A percentile compares a stretch with the other conserved stretches of the same genome.
Evolutionary conservation across 495 filamentous ascomycete genomes (phyloP).

Genomic region (Aspergillus baeticus): DNA sequence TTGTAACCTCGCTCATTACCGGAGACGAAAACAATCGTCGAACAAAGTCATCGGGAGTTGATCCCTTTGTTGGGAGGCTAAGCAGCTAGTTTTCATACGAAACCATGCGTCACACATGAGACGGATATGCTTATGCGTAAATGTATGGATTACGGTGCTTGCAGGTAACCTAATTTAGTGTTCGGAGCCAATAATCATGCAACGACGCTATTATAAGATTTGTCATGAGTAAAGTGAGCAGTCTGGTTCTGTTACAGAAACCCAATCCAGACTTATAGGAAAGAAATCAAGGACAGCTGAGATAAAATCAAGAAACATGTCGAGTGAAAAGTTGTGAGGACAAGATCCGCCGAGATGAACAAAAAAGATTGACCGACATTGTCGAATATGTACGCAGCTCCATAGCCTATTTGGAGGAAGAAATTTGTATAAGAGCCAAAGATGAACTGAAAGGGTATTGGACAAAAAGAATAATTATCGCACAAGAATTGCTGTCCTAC

Average conservation of each 20-base stretch:
- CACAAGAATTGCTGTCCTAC: conserved; percentile 22
- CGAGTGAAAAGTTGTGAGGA: background rate
- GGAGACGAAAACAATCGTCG: too few relatives aligned
- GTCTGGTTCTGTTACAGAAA: background rate
- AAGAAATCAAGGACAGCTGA: background rate
- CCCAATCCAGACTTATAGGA: background rate
- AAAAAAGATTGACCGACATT: conserved; percentile 1
- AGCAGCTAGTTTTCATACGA: background rate
- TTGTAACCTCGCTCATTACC: conserved; percentile 7
- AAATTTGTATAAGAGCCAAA: conserved; percentile 11
- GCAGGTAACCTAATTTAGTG: background rate
- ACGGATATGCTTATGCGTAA: background rate
- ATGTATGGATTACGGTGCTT: background rate
- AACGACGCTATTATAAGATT: background rate
- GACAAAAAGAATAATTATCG: conserved; percentile 4
- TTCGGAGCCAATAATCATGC: background rate
- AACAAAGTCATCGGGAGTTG: too few relatives aligned
- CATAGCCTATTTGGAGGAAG: background rate
- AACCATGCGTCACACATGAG: background rate
- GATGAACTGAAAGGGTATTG: conserved; percentile 6
- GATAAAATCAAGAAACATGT: background rate
- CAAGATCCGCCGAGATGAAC: background rate
- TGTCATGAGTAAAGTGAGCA: background rate
- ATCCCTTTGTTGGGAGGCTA: too few relatives aligned
- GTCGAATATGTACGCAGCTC: conserved; percentile 1